Evolutionary conservation across 495 filamentous ascomycete genomes (phyloP), one percentile per base, ranked within the genome.

Genomic region (Penicillium cosmopolitanum): DNA sequence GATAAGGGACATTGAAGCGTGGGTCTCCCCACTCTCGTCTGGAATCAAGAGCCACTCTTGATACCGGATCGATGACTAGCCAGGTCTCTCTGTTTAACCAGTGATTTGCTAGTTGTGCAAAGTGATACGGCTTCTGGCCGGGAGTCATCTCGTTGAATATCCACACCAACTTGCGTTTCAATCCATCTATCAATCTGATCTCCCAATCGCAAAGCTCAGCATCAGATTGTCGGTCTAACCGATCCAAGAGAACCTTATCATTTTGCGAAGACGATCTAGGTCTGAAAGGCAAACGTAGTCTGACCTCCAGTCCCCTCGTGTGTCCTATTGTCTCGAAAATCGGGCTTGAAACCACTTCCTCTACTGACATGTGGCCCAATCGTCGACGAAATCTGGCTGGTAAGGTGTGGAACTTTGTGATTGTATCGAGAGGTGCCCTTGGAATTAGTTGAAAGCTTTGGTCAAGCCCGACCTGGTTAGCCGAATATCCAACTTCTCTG

Each of bases 31-130:
- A 59, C 5, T 57, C 62, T 48, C 78, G 66, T 55, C 70, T 69
- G 35, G 57, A 54, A 43, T 79, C 68, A 10, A 58, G 65, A 6
- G 72, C 51, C n/a, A 76, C 66, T 43, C 78, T 67, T 21, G 74
- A 77, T 25, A 70, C 53, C 7, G 75, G 74, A 48, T 78, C 74
- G 53, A 67, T 69, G 19, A 80, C 74, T 23, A 77, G 43, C 76
- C 75, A 77, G 5, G 75, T 77, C 28, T 71, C 66, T 42, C 56
- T 65, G 46, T 78, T 80, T 25, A 79, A 35, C 76, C 76, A 80
- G 55, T 79, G 77, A 35, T 78, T 79, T 25, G 76, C 67, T 36
- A 80, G 72, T 19, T 74, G 55, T 12, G 74, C 60, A 53, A 80
- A 79, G 50, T 79, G 76, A 53, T 72, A 80, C 5, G 76, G 72